These are phyloP conservation scores for Globisporangium uncinulatum DNA, from an alignment of 352 stramenopile species.

Conservation along the genomic window DNA sequence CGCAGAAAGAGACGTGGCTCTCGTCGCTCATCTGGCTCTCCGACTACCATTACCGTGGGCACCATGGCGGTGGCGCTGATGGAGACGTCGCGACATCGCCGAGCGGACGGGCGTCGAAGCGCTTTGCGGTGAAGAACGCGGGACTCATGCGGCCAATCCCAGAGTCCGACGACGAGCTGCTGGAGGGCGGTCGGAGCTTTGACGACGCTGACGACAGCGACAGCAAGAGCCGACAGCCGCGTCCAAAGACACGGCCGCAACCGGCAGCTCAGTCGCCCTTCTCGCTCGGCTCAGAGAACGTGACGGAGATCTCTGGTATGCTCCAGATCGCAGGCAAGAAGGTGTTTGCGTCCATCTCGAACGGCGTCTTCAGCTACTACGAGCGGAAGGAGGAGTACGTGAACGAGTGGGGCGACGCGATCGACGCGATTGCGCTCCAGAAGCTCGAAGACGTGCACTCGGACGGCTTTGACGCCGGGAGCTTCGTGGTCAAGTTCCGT, in stretches of 20 bases:
- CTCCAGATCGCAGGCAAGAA: constrained; percentile 51
- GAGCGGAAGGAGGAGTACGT: constrained; percentile 76
- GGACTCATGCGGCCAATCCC: constrained; percentile 43
- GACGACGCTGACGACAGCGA: not conserved
- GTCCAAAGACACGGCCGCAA: constrained; percentile 10
- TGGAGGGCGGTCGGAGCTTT: constrained; percentile 2
- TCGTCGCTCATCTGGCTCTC: constrained; percentile 82
- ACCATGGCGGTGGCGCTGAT: constrained; percentile 5
- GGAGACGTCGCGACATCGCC: constrained; percentile 7
- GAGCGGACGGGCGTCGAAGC: constrained; percentile 28
- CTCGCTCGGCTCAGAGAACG: constrained; percentile 13
- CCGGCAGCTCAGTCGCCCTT: constrained; percentile 14
- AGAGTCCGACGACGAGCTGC: constrained; percentile 30
- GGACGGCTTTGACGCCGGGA: constrained; percentile 57
- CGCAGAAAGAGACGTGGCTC: constrained; percentile 83
- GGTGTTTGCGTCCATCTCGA: constrained; percentile 76
- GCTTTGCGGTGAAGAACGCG: constrained; percentile 36
- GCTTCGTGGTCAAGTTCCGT: constrained; percentile 73
- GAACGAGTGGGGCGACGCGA: constrained; percentile 79
- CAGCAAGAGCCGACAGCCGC: constrained; percentile 3
- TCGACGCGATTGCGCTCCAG: constrained; percentile 77
- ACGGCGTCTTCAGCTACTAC: constrained; percentile 85
- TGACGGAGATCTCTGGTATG: constrained; percentile 16
- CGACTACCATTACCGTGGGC: constrained; percentile 72
- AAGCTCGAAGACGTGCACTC: constrained; percentile 77